Base-by-base conservation (phyloP, 2,329 filamentous ascomycete genomes). In the Xylaria sp. region DNA sequence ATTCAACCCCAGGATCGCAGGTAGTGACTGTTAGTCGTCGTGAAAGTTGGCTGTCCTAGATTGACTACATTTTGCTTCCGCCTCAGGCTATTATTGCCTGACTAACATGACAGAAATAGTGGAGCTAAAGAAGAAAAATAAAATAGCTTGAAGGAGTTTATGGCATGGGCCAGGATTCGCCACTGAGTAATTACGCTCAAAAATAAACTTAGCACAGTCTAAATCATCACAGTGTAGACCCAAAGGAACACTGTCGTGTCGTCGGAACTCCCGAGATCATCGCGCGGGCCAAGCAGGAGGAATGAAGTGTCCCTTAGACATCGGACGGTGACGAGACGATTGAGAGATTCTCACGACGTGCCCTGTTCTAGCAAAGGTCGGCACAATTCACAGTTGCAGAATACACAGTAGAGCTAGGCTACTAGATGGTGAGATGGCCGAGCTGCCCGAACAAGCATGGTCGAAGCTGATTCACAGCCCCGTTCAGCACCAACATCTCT, bases 181-280 rank as follows among this genome's bases (percentile, higher is more conserved):
- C n/a, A n/a, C n/a, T n/a, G n/a, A n/a, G n/a, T 23, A 59, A 47
- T 59, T 47, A 47, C 11, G 40, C 31, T 6, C 46, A 60, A 49
- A 60, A 60, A 60, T 60, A 60, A 42, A 42, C 23, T 19, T n/a
- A n/a, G 28, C 50, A 63, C 45, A 60, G 55, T 60, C 49, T 33
- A 54, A 15, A 17, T 23, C 14, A 2, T 15, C 38, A 60, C 57
- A 60, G 61, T 63, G 40, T 6, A 8, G 1, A 15, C 2, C n/a
- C 15, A 4, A 11, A n/a, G 37, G n/a, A n/a, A n/a, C 61, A 63
- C 61, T 42, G 61, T 63, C 31, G 45, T 17, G n/a, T 12, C 11
- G 11, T 56, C 52, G 56, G 60, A 2, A 46, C 45, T 40, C 17
- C 60, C 60, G 60, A 54, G 21, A 50, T 45, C 15, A n/a, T 40